Evolutionary conservation across 805 yeast genomes (phyloP), one percentile per base, ranked within the genome.

Genomic region (Kazachstania martiniae): DNA sequence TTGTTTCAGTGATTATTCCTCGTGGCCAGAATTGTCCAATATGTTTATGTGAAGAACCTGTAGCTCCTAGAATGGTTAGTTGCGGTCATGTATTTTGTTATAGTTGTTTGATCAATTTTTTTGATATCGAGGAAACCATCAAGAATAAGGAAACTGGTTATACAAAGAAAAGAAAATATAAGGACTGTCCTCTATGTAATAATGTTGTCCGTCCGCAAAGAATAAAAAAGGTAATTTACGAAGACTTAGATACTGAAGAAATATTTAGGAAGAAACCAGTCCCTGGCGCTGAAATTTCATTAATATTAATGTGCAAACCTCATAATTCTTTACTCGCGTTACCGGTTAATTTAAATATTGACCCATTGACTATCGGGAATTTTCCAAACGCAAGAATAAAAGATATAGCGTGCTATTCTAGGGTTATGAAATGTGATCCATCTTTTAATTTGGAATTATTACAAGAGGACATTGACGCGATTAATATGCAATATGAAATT

Each of bases 31-130:
- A 77, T 24, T 91, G 99, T 51, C 97, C 98, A 0, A 89, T 91
- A 18, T 91, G 99, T 53, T 62, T 91, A 10, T 68, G 77, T 21
- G 93, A 84, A 31, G 77, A 75, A 10, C 82, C 91, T 10, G 71
- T 81, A 12, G 95, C 96, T 0, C 96, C 98, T 2, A 64, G 97
- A 34, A 93, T 91, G 97, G 76, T 85, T 18, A 69, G 76, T 9
- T 91, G 99, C 61, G 98, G 99, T 4, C 99, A 91, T 51, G 68
- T 86, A 12, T 73, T 91, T 48, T 91, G 99, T 51, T 66, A 73
- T 34, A 73, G 86, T 10, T 91, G 99, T 54, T 56, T 89, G 19
- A 54, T 86, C 34, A 71, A 86, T 28, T 72, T 82, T 46, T 60
- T 84, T 28, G 40, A 51, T 12, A 35, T 40, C 27, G 80, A 72